These are phyloP conservation scores for Ceratocystis lukuohia DNA, from an alignment of 2,329 filamentous ascomycete species.

Conservation along the genomic window DNA sequence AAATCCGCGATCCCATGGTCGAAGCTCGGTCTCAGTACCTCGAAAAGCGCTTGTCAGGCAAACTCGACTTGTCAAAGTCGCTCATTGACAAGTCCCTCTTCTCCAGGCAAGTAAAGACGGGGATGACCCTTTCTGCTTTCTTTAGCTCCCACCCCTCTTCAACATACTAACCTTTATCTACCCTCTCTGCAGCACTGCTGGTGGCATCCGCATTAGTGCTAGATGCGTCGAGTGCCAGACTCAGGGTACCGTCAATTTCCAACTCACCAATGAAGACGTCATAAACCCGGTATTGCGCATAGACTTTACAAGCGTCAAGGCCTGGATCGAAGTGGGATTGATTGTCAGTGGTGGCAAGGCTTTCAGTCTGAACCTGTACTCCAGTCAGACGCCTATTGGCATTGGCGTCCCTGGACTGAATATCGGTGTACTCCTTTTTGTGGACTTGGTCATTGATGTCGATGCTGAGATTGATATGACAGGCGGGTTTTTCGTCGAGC, in stretches of 20 bases:
- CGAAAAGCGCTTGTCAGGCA: slow-evolving; percentile 21
- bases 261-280: slow-evolving; percentile 31
- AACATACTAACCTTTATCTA: background rate
- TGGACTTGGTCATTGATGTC: slow-evolving; percentile 39
- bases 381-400: slow-evolving; percentile 32
- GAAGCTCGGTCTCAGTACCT: slow-evolving; percentile 19
- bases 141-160: background rate
- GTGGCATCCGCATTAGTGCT: slow-evolving; percentile 24
- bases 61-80: slow-evolving; percentile 17
- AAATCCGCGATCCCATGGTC: slow-evolving; percentile 16
- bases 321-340: slow-evolving; percentile 38
- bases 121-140: background rate
- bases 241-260: slow-evolving; percentile 35
- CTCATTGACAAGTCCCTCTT: background rate
- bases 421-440: slow-evolving; percentile 34
- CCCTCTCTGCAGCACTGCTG: slow-evolving; percentile 14
- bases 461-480: slow-evolving; percentile 38
- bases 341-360: slow-evolving; percentile 33
- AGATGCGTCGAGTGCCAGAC: slow-evolving; percentile 38
- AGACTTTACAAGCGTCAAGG: slow-evolving; percentile 37
- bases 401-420: slow-evolving; percentile 32
- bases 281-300: slow-evolving; percentile 32
- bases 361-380: slow-evolving; percentile 39
- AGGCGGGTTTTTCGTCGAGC: slow-evolving; percentile 38
- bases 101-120: background rate